These are phyloP conservation scores for Arachis hypogaea DNA, from an alignment of 306 rosid genomes.

Conservation along the genomic window DNA sequence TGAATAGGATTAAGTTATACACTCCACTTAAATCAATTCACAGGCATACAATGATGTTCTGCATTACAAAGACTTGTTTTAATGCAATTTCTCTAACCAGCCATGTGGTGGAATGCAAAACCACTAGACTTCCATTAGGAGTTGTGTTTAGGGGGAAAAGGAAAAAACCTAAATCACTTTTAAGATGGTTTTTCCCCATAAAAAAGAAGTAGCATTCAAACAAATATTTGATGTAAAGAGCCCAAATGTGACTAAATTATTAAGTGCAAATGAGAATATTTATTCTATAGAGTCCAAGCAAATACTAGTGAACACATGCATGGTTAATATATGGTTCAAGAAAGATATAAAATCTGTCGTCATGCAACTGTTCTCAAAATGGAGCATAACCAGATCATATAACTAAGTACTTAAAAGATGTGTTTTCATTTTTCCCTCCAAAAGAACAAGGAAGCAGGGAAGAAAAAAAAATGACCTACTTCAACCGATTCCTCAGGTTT, in stretches of 20 bases:
- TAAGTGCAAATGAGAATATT: slow-evolving; percentile 1
- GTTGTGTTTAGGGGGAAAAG: neutral
- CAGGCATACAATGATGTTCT: neutral
- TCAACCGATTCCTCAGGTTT: slow-evolving; percentile 80
- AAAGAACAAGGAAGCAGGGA: slow-evolving; percentile 12
- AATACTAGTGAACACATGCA: slow-evolving; percentile 8
- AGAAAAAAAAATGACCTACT: slow-evolving; percentile 49
- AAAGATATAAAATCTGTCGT: slow-evolving; percentile 23
- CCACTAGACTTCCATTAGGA: no score
- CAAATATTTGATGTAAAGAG: neutral
- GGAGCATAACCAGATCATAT: slow-evolving; percentile 1
- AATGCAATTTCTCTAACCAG: neutral
- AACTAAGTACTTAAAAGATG: neutral
- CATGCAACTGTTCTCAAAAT: neutral
- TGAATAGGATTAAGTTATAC: no score
- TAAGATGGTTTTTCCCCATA: no score
- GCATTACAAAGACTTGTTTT: neutral
- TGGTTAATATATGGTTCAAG: neutral
- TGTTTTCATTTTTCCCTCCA: no score
- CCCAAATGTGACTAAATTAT: slow-evolving; percentile 12
- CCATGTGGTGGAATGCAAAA: neutral
- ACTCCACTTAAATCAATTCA: no score
- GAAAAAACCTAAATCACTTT: neutral
- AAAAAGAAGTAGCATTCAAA: slow-evolving; percentile 8
- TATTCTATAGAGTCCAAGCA: neutral